Evolutionary conservation across 164 flowering plant species (phyloP), one percentile per base, ranked within the genome.

Genomic region (Chimonanthus praecox): DNA sequence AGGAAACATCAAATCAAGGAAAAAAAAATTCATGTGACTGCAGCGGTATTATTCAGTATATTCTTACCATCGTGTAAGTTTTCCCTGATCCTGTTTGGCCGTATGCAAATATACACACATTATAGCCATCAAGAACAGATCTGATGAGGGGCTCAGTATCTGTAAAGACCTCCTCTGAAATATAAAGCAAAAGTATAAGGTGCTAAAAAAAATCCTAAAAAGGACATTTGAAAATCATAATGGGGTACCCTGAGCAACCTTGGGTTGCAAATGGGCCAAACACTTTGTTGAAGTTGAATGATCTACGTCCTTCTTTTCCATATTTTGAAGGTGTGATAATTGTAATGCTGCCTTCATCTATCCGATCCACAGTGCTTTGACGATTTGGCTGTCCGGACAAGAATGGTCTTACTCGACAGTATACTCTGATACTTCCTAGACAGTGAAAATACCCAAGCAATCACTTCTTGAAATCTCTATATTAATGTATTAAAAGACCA

Each of bases 51-150:
- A 54, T 11, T 66, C 45, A n/a, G 47, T 15, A 45, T 43, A 45
- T 43, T 71, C 81, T 76, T 81, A 96, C 99, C 99, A 96, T 96
- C 11, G 99, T 96, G 76, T 67, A 83, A 47, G 99, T 96, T 83
- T 96, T 96, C 65, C 99, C 99, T 6, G 99, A 93, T 69, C 99
- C 99, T 7, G 99, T 96, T 81, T 96, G 99, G 49, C 99, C 99
- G 81, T 96, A 96, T 64, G 99, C 99, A 84, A 96, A 96, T 75
- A 96, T 96, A 73, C 99, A 96, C 64, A 96, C 97, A 85, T 96
- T 94, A 75, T 83, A 96, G 64, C 99, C 99, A 89, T 96, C 99
- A 72, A 96, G 92, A 78, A 92, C 99, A 16, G 99, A 94, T 11
- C 98, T 92, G 70, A 96, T 88, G 68, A 96, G 77, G 68, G 98